phyloP scores from a whole-genome alignment of 768 basidiomycete genomes.

The Galerina sulciceps region DNA sequence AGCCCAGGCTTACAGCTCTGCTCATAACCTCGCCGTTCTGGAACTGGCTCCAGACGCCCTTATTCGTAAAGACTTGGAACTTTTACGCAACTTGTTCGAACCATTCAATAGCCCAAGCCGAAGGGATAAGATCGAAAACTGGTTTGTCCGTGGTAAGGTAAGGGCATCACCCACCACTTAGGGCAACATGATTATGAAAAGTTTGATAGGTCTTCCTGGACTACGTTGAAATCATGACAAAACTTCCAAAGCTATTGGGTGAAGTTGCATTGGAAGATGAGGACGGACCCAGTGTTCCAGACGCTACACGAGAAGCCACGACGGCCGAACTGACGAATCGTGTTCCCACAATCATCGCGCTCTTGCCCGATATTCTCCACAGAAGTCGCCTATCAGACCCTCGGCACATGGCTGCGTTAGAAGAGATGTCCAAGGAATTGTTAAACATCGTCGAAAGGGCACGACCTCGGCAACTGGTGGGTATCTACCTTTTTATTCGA shows the following conservation, averaged over 20 bases:
- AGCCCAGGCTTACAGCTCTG: slow-evolving; percentile 71
- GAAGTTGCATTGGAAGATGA: slow-evolving; percentile 40
- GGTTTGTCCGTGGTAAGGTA: slow-evolving; percentile 88
- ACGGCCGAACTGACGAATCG: slow-evolving; percentile 63
- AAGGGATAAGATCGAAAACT: slow-evolving; percentile 59
- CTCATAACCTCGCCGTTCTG: slow-evolving; percentile 84
- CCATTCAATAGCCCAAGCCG: slow-evolving; percentile 55
- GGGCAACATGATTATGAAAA: neutral
- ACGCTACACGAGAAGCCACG: slow-evolving; percentile 51
- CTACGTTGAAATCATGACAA: slow-evolving; percentile 66
- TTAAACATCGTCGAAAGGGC: slow-evolving; percentile 61
- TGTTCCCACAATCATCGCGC: slow-evolving; percentile 66
- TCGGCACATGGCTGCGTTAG: slow-evolving; percentile 71
- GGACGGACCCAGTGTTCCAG: slow-evolving; percentile 38
- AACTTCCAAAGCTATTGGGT: slow-evolving; percentile 58
- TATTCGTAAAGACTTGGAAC: slow-evolving; percentile 62
- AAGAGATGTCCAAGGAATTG: slow-evolving; percentile 73
- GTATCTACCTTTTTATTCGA: slow-evolving; percentile 26
- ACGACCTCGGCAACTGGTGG: slow-evolving; percentile 63
- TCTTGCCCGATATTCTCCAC: slow-evolving; percentile 69
- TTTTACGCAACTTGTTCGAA: slow-evolving; percentile 72
- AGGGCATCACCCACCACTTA: slow-evolving; percentile 5
- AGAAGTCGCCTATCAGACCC: slow-evolving; percentile 54
- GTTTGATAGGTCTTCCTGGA: slow-evolving; percentile 66
- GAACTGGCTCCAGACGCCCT: slow-evolving; percentile 90